phyloP scores from a whole-genome alignment of 169 alveolate genomes.

The Plasmodium billcollinsi region DNA sequence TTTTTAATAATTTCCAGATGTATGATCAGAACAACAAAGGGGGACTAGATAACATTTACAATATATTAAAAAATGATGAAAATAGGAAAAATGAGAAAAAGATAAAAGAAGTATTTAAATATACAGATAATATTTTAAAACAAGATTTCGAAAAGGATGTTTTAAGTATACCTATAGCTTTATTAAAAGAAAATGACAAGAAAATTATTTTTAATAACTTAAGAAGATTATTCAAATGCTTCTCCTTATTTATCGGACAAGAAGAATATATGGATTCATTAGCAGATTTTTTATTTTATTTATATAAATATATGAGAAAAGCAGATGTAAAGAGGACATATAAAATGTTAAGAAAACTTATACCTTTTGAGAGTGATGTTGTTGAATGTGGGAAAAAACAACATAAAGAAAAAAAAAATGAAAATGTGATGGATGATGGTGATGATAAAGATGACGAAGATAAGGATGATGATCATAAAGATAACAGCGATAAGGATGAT shows the following conservation, averaged over 20 bases:
- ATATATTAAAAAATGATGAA: neutral
- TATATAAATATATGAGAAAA: conserved; percentile 60
- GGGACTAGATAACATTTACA: no score
- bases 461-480: no score
- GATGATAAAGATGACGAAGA: neutral
- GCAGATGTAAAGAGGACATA: conserved; percentile 35
- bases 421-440: neutral
- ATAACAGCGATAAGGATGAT: neutral
- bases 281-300: conserved; percentile 38
- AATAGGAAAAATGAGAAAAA: conserved; percentile 16
- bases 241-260: conserved; percentile 7
- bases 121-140: conserved; percentile 6
- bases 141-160: conserved; percentile 37
- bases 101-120: conserved; percentile 29
- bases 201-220: conserved; percentile 31
- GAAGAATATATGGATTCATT: conserved; percentile 16
- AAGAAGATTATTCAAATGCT: conserved; percentile 29
- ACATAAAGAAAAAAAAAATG: neutral
- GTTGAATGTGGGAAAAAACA: neutral
- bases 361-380: neutral
- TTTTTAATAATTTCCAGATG: no score
- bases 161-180: conserved; percentile 3
- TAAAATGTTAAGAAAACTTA: conserved; percentile 12
- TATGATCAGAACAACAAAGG: no score
- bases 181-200: conserved; percentile 20